These are phyloP conservation scores for Termitomyces sp. DNA, from an alignment of 768 basidiomycete genomes.

Conservation along the genomic window DNA sequence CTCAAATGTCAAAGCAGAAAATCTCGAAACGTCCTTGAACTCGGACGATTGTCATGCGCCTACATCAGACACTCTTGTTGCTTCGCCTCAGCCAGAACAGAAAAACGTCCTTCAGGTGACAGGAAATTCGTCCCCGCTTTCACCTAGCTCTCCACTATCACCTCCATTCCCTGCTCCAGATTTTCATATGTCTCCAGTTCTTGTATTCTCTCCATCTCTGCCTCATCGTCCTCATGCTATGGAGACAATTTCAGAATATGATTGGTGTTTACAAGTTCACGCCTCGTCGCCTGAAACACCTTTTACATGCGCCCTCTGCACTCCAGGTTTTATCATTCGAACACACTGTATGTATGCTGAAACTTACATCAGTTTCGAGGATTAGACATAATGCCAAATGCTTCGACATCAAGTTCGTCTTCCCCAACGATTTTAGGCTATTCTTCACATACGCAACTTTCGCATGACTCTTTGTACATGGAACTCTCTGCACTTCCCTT, in stretches of 20 bases:
- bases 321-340: slow-evolving; percentile 7
- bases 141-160: slow-evolving; percentile 10
- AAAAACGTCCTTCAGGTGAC: not conserved
- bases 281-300: not conserved
- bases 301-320: slow-evolving; percentile 11
- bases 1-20: not conserved
- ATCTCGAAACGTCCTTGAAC: not conserved
- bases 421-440: not conserved
- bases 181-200: not conserved
- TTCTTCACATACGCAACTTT: not conserved
- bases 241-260: not conserved
- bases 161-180: slow-evolving; percentile 1
- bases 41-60: not conserved
- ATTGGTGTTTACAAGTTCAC: slow-evolving; percentile 6
- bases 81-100: not conserved
- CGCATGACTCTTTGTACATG: slow-evolving; percentile 5
- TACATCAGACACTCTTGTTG: slow-evolving; percentile 13
- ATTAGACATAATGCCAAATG: not conserved
- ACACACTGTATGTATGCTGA: not conserved
- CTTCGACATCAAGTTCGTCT: not conserved
- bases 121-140: slow-evolving; percentile 3
- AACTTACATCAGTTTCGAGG: not conserved
- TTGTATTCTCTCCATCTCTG: not conserved
- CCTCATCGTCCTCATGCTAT: not conserved
- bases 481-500: slow-evolving; percentile 15